These are phyloP conservation scores for Podaxis pistillaris DNA, from an alignment of 768 basidiomycete species.

Conservation along the genomic window DNA sequence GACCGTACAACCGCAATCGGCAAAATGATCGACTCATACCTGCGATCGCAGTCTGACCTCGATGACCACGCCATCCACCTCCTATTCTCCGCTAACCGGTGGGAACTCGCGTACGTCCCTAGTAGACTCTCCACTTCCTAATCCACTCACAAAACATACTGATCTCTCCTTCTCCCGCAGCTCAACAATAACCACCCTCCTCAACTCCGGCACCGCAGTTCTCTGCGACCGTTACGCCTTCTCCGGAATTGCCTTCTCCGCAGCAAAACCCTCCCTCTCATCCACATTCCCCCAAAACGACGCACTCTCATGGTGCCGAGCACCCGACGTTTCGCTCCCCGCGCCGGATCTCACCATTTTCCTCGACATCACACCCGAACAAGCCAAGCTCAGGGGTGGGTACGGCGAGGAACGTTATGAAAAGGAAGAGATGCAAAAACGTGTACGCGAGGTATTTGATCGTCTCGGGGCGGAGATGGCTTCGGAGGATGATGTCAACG, in stretches of 20 bases:
- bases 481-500: slow-evolving; percentile 14
- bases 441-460: slow-evolving; percentile 60
- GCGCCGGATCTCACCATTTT: slow-evolving; percentile 87
- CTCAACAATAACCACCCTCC: slow-evolving; percentile 55
- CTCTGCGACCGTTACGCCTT: slow-evolving; percentile 95
- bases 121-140: not conserved
- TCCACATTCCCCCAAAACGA: slow-evolving; percentile 8
- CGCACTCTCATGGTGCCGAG: slow-evolving; percentile 80
- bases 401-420: slow-evolving; percentile 91
- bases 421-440: slow-evolving; percentile 68
- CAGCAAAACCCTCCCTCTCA: slow-evolving; percentile 42
- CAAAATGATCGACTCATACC: slow-evolving; percentile 89
- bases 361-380: slow-evolving; percentile 75
- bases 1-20: slow-evolving; percentile 92
- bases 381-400: slow-evolving; percentile 67
- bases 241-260: slow-evolving; percentile 90
- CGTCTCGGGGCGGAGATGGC: slow-evolving; percentile 53
- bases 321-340: slow-evolving; percentile 86
- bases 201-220: slow-evolving; percentile 66
- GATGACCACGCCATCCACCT: slow-evolving; percentile 92
- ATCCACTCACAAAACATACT: not conserved
- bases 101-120: slow-evolving; percentile 80
- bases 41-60: slow-evolving; percentile 79
- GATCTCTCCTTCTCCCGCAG: slow-evolving; percentile 30
- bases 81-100: slow-evolving; percentile 94